phyloP scores from a whole-genome alignment of 352 stramenopile genomes.

The Phytophthora multivora region DNA sequence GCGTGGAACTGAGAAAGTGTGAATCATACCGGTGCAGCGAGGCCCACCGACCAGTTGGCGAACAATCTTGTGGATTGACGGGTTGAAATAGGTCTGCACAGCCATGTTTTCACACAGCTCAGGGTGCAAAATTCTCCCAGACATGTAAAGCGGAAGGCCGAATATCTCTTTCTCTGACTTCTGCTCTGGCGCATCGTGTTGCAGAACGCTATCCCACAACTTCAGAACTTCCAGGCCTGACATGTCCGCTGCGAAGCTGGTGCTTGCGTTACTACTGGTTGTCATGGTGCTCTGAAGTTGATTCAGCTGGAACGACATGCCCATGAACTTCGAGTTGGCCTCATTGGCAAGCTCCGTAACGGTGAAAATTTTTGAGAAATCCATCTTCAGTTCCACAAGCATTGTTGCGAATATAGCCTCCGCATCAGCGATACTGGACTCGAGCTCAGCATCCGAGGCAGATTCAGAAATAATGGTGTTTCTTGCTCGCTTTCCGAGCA shows the following conservation, averaged over 20 bases:
- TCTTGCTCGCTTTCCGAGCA: constrained; percentile 75
- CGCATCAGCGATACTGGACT: constrained; percentile 77
- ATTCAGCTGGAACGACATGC: constrained; percentile 71
- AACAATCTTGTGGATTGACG: constrained; percentile 87
- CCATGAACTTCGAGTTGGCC: constrained; percentile 89
- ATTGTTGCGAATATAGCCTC: constrained; percentile 88
- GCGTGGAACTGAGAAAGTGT: constrained; percentile 55
- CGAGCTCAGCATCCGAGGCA: constrained; percentile 49
- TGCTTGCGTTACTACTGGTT: not conserved
- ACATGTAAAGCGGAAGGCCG: constrained; percentile 85
- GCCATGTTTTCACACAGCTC: constrained; percentile 89
- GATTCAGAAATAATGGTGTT: constrained; percentile 33
- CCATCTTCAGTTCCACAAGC: constrained; percentile 88
- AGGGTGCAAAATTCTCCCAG: constrained; percentile 75
- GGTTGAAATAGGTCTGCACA: constrained; percentile 82
- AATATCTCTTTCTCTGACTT: constrained; percentile 83
- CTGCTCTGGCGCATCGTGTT: constrained; percentile 60
- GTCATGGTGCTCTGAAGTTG: constrained; percentile 25
- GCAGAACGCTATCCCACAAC: constrained; percentile 75
- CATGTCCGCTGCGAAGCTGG: constrained; percentile 13
- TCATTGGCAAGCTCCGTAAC: constrained; percentile 85
- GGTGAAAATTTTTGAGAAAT: constrained; percentile 84
- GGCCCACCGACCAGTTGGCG: constrained; percentile 78
- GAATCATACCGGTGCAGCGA: constrained; percentile 78
- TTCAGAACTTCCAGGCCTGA: constrained; percentile 38